These are phyloP conservation scores for Saccharomyces kudriavzevii DNA, from an alignment of 805 yeast species.

Conservation along the genomic window DNA sequence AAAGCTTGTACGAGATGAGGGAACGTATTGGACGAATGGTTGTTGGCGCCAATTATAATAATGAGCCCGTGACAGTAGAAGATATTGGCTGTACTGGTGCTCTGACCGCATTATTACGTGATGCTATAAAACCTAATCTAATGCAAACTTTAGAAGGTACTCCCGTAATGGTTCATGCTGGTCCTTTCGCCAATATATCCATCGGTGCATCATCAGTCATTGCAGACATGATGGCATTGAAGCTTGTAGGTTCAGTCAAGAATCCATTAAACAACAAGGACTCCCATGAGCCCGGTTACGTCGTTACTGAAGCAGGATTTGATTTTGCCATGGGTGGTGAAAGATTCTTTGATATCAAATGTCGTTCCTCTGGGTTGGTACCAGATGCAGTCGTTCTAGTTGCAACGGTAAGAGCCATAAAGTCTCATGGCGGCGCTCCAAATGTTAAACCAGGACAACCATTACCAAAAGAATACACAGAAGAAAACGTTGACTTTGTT, in stretches of 20 bases:
- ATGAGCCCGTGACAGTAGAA: conserved; percentile 85
- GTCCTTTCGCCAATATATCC: conserved; percentile 95
- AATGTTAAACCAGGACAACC: conserved; percentile 91
- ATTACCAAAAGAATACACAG: conserved; percentile 70
- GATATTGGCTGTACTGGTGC: conserved; percentile 97
- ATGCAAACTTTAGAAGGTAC: conserved; percentile 98
- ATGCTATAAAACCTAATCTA: conserved; percentile 90
- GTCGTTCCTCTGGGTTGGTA: conserved; percentile 78
- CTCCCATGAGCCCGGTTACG: conserved; percentile 58
- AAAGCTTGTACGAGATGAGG: conserved; percentile 73
- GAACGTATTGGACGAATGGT: conserved; percentile 83
- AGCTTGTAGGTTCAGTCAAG: conserved; percentile 66
- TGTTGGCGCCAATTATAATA: conserved; percentile 67
- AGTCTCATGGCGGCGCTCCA: conserved; percentile 95
- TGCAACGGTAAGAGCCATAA: conserved; percentile 94
- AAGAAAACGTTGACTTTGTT: conserved; percentile 74
- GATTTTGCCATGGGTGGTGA: conserved; percentile 99
- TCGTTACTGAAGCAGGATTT: conserved; percentile 96
- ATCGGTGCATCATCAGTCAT: conserved; percentile 93
- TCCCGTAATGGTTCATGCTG: conserved; percentile 95
- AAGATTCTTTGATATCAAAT: conserved; percentile 90
- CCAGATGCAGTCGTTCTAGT: conserved; percentile 92
- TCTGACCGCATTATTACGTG: conserved; percentile 85
- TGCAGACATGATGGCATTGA: conserved; percentile 88
- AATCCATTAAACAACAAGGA: conserved; percentile 16